Evolutionary conservation across 163 green algal genomes (phyloP).

Genomic region (Scenedesmus sp.): DNA sequence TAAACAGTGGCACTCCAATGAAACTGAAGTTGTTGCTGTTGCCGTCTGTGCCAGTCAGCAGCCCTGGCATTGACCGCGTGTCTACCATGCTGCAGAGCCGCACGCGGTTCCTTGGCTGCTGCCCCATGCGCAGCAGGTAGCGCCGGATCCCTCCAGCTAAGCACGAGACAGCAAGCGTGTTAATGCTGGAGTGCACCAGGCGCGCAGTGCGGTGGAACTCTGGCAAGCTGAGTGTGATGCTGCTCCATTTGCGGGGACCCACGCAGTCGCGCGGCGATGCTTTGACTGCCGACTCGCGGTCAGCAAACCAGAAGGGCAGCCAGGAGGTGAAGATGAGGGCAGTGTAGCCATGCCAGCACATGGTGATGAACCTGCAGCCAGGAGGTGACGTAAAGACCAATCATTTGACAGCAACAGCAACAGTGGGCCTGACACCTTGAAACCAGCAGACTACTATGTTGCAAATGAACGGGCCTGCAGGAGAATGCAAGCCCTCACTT

Average conservation of each 20-base stretch:
- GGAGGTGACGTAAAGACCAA: not conserved
- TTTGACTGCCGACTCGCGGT: constrained; percentile 40
- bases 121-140: constrained; percentile 19
- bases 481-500: no score
- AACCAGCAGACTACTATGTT: not conserved
- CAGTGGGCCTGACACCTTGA: not conserved
- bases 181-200: constrained; percentile 6
- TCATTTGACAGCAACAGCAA: not conserved
- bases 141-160: constrained; percentile 37
- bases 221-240: constrained; percentile 30
- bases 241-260: constrained; percentile 27
- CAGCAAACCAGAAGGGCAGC: constrained; percentile 28
- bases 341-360: constrained; percentile 45
- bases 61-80: constrained; percentile 34
- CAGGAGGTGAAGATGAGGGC: constrained; percentile 20
- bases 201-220: constrained; percentile 23
- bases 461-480: no score
- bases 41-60: constrained; percentile 24
- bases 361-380: constrained; percentile 20
- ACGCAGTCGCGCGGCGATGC: constrained; percentile 1
- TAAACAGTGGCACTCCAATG: constrained; percentile 47
- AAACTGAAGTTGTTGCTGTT: constrained; percentile 54
- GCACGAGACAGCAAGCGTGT: constrained; percentile 48
- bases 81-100: constrained; percentile 48
- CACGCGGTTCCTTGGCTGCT: not conserved